Conservation (phyloP, 768 basidiomycete species). For the Leccinum fibrillosum region DNA sequence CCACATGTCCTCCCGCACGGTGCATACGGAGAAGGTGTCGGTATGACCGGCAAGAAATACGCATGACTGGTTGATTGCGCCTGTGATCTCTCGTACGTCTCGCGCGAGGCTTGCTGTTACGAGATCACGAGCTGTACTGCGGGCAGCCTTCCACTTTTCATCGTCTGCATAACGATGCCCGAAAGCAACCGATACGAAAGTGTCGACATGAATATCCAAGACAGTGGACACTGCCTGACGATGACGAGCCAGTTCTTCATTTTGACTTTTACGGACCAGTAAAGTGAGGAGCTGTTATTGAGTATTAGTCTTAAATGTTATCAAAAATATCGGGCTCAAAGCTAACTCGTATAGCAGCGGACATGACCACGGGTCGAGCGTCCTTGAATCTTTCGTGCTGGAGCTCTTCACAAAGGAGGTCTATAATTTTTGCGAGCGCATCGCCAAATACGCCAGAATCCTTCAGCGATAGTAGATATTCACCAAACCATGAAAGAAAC, state of each 20-base stretch:
- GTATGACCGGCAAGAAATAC: constrained; percentile 29
- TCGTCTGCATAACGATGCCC: constrained; percentile 35
- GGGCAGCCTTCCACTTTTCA: constrained; percentile 40
- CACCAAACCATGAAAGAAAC: constrained; percentile 62
- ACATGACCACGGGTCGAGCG: constrained; percentile 58
- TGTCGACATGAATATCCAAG: constrained; percentile 50
- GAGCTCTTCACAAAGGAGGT: constrained; percentile 75
- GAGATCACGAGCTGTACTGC: constrained; percentile 42
- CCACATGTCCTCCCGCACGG: constrained; percentile 66
- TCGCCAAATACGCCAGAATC: constrained; percentile 50
- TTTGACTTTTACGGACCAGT: constrained; percentile 32
- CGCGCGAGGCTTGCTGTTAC: constrained; percentile 30
- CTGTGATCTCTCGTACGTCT: constrained; percentile 34
- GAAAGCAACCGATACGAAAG: constrained; percentile 47
- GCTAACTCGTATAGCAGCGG: constrained; percentile 62
- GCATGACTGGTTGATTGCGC: constrained; percentile 33
- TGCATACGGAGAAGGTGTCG: constrained; percentile 33
- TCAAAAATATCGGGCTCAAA: background rate
- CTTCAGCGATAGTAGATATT: constrained; percentile 58
- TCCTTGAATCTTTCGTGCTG: constrained; percentile 72
- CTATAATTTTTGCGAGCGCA: constrained; percentile 67
- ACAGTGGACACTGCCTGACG: constrained; percentile 34
- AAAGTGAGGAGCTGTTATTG: constrained; percentile 31
- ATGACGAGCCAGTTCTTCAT: constrained; percentile 23
- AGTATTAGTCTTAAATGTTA: constrained; percentile 7